Evolutionary conservation across 2,329 filamentous ascomycete species (phyloP).

Genomic region (Ascochyta koolunga): DNA sequence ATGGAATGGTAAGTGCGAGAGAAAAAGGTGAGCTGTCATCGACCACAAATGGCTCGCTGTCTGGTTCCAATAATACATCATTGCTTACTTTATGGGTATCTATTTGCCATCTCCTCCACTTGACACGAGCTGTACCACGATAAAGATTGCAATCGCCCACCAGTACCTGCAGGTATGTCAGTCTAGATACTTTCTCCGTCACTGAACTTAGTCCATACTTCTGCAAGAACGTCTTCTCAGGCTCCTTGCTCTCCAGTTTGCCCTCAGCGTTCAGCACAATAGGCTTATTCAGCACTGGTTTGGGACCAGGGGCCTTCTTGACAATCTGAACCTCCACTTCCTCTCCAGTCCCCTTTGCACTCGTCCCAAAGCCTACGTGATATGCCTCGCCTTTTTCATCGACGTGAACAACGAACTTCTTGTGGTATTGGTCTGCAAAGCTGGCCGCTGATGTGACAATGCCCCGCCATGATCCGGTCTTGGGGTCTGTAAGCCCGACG

Average conservation of each 20-base stretch:
- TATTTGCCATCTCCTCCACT: conserved; percentile 45
- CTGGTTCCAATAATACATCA: not conserved
- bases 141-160: conserved; percentile 57
- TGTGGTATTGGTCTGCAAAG: conserved; percentile 50
- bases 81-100: not conserved
- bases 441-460: conserved; percentile 54
- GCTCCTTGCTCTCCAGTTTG: conserved; percentile 54
- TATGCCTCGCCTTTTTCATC: conserved; percentile 52
- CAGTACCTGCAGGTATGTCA: conserved; percentile 52
- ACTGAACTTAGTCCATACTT: conserved; percentile 49
- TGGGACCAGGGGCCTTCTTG: conserved; percentile 47
- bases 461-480: conserved; percentile 50
- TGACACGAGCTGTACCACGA: conserved; percentile 54
- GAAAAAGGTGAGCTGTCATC: too few species aligned
- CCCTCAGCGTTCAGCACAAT: conserved; percentile 63
- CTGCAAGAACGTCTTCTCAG: conserved; percentile 58
- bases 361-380: conserved; percentile 53
- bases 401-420: conserved; percentile 53
- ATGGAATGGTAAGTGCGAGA: too few species aligned
- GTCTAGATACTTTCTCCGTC: not conserved
- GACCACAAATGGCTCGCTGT: not conserved
- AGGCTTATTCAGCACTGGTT: conserved; percentile 58
- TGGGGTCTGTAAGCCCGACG: conserved; percentile 51
- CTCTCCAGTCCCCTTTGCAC: conserved; percentile 38
- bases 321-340: conserved; percentile 53